A percentile compares a stretch with the other conserved stretches of the same genome.
These are phyloP conservation scores for Sporisorium exsertum DNA, from an alignment of 1,284 basidiomycete species.

Conservation along the genomic window DNA sequence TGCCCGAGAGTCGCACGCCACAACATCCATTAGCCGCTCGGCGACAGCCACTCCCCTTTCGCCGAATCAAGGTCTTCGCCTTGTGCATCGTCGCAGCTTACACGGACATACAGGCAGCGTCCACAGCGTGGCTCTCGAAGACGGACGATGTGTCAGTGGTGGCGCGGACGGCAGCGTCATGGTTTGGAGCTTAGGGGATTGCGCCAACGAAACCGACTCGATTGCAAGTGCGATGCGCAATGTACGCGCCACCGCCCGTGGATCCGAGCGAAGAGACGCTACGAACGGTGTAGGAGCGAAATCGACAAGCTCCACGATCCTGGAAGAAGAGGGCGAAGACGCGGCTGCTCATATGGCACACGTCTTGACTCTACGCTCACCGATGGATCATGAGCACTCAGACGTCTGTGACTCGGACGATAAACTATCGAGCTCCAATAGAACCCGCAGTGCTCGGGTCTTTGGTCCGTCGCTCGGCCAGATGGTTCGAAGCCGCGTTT, in stretches of 20 bases:
- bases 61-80: constrained; percentile 19
- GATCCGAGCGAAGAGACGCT: neutral
- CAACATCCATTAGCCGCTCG: constrained; percentile 3
- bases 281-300: neutral
- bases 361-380: constrained; percentile 35
- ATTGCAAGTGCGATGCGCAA: constrained; percentile 31
- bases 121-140: constrained; percentile 58
- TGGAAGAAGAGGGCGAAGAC: constrained; percentile 22
- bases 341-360: constrained; percentile 29
- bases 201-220: constrained; percentile 38
- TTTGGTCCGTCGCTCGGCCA: constrained; percentile 20
- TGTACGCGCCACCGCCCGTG: constrained; percentile 5
- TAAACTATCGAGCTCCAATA: neutral
- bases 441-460: neutral
- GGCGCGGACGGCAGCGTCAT: constrained; percentile 66
- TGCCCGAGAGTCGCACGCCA: neutral
- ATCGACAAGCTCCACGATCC: constrained; percentile 17
- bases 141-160: constrained; percentile 62
- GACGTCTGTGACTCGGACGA: neutral
- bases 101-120: constrained; percentile 68
- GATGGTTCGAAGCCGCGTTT: constrained; percentile 20
- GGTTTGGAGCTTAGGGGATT: constrained; percentile 62
- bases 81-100: constrained; percentile 58
- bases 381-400: neutral
- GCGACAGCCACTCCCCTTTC: constrained; percentile 33